Evolutionary conservation across 768 basidiomycete genomes (phyloP).

Genomic region (Amanita jacksonii): DNA sequence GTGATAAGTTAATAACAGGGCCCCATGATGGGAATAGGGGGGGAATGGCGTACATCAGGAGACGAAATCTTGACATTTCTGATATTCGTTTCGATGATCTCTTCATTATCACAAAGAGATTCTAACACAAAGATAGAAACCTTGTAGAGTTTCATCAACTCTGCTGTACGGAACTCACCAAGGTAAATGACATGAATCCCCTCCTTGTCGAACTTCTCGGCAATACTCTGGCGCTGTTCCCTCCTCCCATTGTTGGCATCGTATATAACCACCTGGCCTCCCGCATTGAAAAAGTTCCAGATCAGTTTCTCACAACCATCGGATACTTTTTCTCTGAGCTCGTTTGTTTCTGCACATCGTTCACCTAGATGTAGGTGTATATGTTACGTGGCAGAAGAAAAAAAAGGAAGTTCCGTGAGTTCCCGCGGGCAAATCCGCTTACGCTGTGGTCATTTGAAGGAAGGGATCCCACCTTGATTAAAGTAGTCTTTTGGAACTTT

Average conservation of each 20-base stretch:
- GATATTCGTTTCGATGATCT: slow-evolving; percentile 91
- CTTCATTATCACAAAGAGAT: slow-evolving; percentile 82
- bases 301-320: slow-evolving; percentile 85
- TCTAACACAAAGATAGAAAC: slow-evolving; percentile 44
- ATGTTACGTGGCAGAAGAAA: too few species aligned
- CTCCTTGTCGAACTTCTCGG: slow-evolving; percentile 75
- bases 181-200: slow-evolving; percentile 93
- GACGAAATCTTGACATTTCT: slow-evolving; percentile 97
- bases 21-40: too few species aligned
- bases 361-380: too few species aligned
- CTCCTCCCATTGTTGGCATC: slow-evolving; percentile 92
- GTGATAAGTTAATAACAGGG: background rate
- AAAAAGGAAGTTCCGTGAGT: too few species aligned
- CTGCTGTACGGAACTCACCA: slow-evolving; percentile 59
- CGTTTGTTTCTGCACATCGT: slow-evolving; percentile 74
- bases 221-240: slow-evolving; percentile 55
- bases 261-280: slow-evolving; percentile 96
- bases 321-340: slow-evolving; percentile 62
- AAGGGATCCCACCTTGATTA: slow-evolving; percentile 45
- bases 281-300: slow-evolving; percentile 75
- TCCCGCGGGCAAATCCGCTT: too few species aligned
- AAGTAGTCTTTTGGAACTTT: slow-evolving; percentile 92
- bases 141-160: too few species aligned
- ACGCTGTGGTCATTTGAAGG: too few species aligned
- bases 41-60: slow-evolving; percentile 70